Conservation (phyloP, 2,329 filamentous ascomycete species). For the Penicillium sp. region DNA sequence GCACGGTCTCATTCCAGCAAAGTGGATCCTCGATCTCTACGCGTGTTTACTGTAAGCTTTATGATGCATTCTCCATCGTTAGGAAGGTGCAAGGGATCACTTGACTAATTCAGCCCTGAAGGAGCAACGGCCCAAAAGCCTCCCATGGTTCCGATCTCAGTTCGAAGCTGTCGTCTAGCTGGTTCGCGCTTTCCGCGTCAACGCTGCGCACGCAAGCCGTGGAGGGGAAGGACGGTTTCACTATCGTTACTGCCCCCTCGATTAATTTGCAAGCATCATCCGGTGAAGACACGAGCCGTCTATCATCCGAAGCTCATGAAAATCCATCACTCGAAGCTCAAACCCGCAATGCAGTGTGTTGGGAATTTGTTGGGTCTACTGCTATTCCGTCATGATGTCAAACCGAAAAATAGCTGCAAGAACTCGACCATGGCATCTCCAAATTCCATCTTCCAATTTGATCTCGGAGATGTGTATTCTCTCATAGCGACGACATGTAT, state of each 20-base stretch:
- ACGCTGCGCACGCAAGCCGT: slow-evolving; percentile 33
- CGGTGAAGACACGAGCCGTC: not conserved
- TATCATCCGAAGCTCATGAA: not conserved
- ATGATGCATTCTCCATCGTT: not conserved
- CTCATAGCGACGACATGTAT: too few relatives aligned
- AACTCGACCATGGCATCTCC: too few relatives aligned
- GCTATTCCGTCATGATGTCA: slow-evolving; percentile 9
- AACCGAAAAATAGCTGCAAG: too few relatives aligned
- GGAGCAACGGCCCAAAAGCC: slow-evolving; percentile 13
- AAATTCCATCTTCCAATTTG: not conserved
- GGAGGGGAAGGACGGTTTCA: slow-evolving; percentile 38
- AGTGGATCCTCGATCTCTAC: slow-evolving; percentile 38
- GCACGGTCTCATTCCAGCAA: slow-evolving; percentile 36
- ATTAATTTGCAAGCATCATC: slow-evolving; percentile 12
- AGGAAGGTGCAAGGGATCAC: not conserved
- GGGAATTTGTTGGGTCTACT: slow-evolving; percentile 36
- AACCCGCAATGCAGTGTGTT: slow-evolving; percentile 28
- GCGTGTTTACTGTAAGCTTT: slow-evolving; percentile 32
- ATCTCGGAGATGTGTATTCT: too few relatives aligned
- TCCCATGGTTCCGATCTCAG: slow-evolving; percentile 6
- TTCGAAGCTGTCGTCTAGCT: slow-evolving; percentile 12
- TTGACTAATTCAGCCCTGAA: slow-evolving; percentile 14
- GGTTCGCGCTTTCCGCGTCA: slow-evolving; percentile 33
- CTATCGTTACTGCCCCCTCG: slow-evolving; percentile 16
- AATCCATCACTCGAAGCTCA: not conserved